Conservation (phyloP, 805 yeast genomes). For the Candida tibetensis region DNA sequence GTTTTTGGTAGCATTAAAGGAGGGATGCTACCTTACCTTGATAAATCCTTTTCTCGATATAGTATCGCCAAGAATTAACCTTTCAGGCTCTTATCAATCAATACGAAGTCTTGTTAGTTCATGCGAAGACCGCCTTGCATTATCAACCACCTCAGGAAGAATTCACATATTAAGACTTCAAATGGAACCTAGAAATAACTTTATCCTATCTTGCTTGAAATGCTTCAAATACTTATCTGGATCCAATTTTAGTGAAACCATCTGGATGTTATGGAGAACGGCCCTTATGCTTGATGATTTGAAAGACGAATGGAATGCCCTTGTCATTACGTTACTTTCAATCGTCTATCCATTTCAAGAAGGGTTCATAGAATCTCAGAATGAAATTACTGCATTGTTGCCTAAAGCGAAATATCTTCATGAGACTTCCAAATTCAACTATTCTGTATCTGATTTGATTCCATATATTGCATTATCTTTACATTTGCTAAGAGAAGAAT, state of each 20-base stretch:
- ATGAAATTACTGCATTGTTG: conserved; percentile 29
- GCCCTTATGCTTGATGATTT: conserved; percentile 43
- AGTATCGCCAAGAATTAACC: conserved; percentile 28
- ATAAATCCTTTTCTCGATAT: conserved; percentile 59
- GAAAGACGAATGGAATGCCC: conserved; percentile 59
- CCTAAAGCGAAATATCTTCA: conserved; percentile 30
- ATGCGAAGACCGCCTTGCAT: conserved; percentile 25
- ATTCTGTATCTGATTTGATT: conserved; percentile 49
- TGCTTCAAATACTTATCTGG: conserved; percentile 55
- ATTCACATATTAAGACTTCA: conserved; percentile 31
- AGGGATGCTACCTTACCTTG: conserved; percentile 34
- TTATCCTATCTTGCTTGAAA: conserved; percentile 46
- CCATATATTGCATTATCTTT: conserved; percentile 66
- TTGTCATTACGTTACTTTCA: conserved; percentile 50
- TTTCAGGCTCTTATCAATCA: conserved; percentile 14
- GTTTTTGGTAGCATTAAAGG: conserved; percentile 41
- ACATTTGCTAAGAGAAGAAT: conserved; percentile 78
- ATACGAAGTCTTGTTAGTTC: conserved; percentile 27
- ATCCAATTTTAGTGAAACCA: conserved; percentile 52
- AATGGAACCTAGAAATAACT: conserved; percentile 43
- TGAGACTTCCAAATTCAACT: conserved; percentile 28
- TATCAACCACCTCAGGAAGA: conserved; percentile 20
- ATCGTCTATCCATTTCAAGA: conserved; percentile 46
- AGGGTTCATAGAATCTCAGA: conserved; percentile 13
- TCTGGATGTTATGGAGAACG: conserved; percentile 65